Evolutionary conservation across 306 rosid genomes (phyloP), one percentile per base, ranked within the genome.

Genomic region (Boehmeria nivea): DNA sequence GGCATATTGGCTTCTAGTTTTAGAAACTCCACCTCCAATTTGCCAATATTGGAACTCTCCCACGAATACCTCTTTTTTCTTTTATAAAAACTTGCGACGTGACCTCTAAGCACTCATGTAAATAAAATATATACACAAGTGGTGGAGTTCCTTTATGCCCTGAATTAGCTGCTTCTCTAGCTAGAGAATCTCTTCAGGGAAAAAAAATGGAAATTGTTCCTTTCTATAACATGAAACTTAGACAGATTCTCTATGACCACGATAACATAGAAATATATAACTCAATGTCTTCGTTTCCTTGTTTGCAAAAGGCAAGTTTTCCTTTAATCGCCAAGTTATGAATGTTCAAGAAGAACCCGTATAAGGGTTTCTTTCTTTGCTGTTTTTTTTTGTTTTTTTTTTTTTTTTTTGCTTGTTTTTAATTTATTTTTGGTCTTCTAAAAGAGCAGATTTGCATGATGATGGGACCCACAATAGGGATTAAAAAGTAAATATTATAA

Each of bases 61-160:
- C 52, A 31, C 22, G 54, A 44, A 48, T 7, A n/a, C 12, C 16
- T 10, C 18, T 27, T 20, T 16, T 54, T 16, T 23, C 22, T 39
- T 12, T 67, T 28, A 46, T 20, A 19, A 8, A 46, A 24, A 33
- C 12, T 8, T 11, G 3, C 11, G 68, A 64, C 18, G 53, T 59
- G 79, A 60, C 68, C 42, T 51, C 61, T 37, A 45, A 8, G 49
- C 64, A 57, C 61, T 40, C 51, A n/a, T 22, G 5, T 31, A 4
- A 31, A 4, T 1, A 4, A 31, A 4, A 1, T 31, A 31, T 31
- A 1, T 31, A 31, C 9, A 31, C 9, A 2, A 31, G 39, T 57
- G 66, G 74, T 68, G 71, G 79, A 64, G 71, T 33, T 67, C 74
- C 68, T 64, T 68, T 68, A 63, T 68, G 71, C 79, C 27, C 42